phyloP scores from a whole-genome alignment of 2,329 filamentous ascomycete genomes.

The Diaporthe ilicicola region DNA sequence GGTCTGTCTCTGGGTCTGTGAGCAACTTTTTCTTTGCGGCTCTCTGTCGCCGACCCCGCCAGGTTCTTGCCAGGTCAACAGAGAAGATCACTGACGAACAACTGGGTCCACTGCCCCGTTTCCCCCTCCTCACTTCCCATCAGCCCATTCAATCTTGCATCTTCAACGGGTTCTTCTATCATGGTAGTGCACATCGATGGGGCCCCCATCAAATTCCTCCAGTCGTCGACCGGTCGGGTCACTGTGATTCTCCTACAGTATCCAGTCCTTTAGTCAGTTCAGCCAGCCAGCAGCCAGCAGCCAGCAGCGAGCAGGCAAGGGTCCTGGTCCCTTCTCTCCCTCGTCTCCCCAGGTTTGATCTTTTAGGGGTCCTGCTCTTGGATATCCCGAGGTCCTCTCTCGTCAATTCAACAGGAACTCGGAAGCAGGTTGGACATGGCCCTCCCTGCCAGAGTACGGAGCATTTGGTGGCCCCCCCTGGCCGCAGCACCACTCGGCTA shows the following conservation, averaged over 20 bases:
- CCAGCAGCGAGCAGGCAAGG: background rate
- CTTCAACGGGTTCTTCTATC: background rate
- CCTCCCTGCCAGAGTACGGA: constrained; percentile 1
- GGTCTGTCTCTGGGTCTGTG: background rate
- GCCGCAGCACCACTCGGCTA: constrained; percentile 15
- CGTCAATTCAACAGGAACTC: background rate
- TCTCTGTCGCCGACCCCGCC: background rate
- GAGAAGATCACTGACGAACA: constrained; percentile 16
- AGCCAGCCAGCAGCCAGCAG: background rate
- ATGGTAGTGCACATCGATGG: background rate
- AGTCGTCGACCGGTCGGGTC: background rate
- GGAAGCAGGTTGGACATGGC: background rate
- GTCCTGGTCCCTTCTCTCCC: background rate
- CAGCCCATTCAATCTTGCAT: background rate
- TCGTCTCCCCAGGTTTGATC: background rate
- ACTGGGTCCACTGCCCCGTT: constrained; percentile 11
- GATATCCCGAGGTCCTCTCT: constrained; percentile 10
- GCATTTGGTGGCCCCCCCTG: constrained; percentile 4
- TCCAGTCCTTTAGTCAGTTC: background rate
- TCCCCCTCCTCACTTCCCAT: background rate
- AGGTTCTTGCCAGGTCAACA: constrained; percentile 10
- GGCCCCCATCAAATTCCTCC: background rate
- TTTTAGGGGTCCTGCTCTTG: constrained; percentile 13
- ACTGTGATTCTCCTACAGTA: background rate
- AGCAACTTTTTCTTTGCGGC: background rate